A percentile compares a stretch with the other conserved stretches of the same genome.
phyloP scores from a whole-genome alignment of 1,284 basidiomycete genomes.

The Boletus semigastroideus region DNA sequence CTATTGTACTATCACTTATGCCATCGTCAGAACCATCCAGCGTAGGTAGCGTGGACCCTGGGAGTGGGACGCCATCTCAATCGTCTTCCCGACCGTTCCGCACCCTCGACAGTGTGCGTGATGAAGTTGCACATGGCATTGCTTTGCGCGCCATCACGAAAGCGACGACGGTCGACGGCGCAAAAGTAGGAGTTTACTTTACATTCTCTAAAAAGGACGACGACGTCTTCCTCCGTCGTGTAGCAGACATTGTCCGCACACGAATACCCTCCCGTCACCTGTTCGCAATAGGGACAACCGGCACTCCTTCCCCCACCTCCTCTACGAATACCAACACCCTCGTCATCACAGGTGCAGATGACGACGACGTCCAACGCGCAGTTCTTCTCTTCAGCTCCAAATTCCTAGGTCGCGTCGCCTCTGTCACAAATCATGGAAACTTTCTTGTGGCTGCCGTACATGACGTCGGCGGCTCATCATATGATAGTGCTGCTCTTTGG shows the following conservation, averaged over 20 bases:
- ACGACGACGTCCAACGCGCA: slow-evolving; percentile 58
- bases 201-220: slow-evolving; percentile 56
- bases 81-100: slow-evolving; percentile 21
- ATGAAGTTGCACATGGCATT: slow-evolving; percentile 60
- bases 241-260: slow-evolving; percentile 46
- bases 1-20: too few relatives aligned
- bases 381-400: slow-evolving; percentile 62
- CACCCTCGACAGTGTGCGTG: slow-evolving; percentile 59
- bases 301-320: slow-evolving; percentile 27
- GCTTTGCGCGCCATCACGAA: slow-evolving; percentile 55
- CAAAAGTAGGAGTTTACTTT: slow-evolving; percentile 55
- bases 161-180: slow-evolving; percentile 47
- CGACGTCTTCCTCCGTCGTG: slow-evolving; percentile 50
- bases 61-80: neutral
- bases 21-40: slow-evolving; percentile 31
- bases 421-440: slow-evolving; percentile 36
- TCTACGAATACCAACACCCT: slow-evolving; percentile 41
- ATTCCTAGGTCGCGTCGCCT: slow-evolving; percentile 56
- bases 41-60: slow-evolving; percentile 6
- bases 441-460: slow-evolving; percentile 50
- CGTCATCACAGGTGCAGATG: slow-evolving; percentile 55
- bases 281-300: slow-evolving; percentile 55
- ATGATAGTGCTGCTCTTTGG: slow-evolving; percentile 63
- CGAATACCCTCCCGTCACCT: slow-evolving; percentile 48
- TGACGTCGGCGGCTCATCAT: slow-evolving; percentile 50